These are phyloP conservation scores for Sclerotinia trifoliorum DNA, from an alignment of 2,329 filamentous ascomycete genomes.

Conservation along the genomic window DNA sequence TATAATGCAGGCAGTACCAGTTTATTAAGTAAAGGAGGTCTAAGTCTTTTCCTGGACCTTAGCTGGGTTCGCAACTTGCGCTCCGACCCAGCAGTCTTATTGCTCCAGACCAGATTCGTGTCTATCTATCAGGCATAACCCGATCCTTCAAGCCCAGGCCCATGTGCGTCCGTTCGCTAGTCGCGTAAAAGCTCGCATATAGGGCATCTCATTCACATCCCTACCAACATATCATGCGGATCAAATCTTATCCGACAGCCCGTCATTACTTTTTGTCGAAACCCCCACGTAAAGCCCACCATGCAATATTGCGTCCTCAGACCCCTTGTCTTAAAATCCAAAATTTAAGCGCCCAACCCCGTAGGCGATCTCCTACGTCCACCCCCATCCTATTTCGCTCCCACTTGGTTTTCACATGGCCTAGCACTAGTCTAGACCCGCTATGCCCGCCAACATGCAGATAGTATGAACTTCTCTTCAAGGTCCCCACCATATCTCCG, in stretches of 20 bases:
- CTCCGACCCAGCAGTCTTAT: neutral
- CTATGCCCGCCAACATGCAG: neutral
- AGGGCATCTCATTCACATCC: neutral
- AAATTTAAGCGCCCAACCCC: neutral
- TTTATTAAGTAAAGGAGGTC: neutral
- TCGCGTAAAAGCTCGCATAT: neutral
- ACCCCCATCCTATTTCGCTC: neutral
- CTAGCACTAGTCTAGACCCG: slow-evolving; percentile 1
- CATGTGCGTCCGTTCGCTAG: neutral
- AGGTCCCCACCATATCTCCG: slow-evolving; percentile 5
- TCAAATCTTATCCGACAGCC: neutral
- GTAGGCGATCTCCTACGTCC: slow-evolving; percentile 7
- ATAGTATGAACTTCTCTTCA: neutral
- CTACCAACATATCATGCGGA: too few relatives aligned
- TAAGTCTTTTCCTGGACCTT: neutral
- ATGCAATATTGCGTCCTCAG: neutral
- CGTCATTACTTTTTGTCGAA: neutral
- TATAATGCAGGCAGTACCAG: too few relatives aligned
- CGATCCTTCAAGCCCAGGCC: neutral
- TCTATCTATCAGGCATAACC: neutral
- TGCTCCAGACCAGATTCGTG: neutral
- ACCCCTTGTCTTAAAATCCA: neutral
- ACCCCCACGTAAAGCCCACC: too few relatives aligned
- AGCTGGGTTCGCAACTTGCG: neutral
- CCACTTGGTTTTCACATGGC: neutral